These are phyloP conservation scores for Lignosus rhinocerotis DNA, from an alignment of 1,284 basidiomycete species.

Conservation along the genomic window DNA sequence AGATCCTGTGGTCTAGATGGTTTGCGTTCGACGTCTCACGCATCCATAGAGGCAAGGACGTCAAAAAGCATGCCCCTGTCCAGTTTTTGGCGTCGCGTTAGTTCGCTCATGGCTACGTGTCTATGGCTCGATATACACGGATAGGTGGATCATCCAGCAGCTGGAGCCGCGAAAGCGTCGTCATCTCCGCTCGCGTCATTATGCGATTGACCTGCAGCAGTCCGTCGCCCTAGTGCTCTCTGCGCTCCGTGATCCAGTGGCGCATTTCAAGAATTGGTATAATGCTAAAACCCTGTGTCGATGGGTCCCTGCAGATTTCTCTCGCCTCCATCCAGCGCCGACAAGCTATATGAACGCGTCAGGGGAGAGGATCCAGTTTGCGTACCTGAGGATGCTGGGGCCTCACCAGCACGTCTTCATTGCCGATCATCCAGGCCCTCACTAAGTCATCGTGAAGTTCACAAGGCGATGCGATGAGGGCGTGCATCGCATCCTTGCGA, in stretches of 20 bases:
- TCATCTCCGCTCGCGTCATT: too few species aligned
- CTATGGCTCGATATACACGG: not conserved
- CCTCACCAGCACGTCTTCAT: not conserved
- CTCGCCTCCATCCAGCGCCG: not conserved
- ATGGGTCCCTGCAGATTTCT: not conserved
- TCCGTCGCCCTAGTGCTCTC: not conserved
- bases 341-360: not conserved
- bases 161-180: not conserved
- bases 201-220: too few species aligned
- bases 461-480: not conserved
- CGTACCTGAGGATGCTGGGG: not conserved
- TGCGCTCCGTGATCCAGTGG: not conserved
- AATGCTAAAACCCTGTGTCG: too few species aligned
- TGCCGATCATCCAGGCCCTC: not conserved
- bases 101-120: not conserved
- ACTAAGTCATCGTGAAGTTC: constrained; percentile 5
- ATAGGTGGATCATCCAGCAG: not conserved
- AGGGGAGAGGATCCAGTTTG: not conserved
- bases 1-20: too few species aligned
- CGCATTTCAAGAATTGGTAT: not conserved
- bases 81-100: not conserved
- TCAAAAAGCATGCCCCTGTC: not conserved
- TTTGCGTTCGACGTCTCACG: too few species aligned
- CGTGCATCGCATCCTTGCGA: constrained; percentile 1
- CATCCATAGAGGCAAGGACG: too few species aligned